A percentile compares a stretch with the other conserved stretches of the same genome.
Conservation (phyloP, 139 green algal genomes). For the Chlorella sp. region DNA sequence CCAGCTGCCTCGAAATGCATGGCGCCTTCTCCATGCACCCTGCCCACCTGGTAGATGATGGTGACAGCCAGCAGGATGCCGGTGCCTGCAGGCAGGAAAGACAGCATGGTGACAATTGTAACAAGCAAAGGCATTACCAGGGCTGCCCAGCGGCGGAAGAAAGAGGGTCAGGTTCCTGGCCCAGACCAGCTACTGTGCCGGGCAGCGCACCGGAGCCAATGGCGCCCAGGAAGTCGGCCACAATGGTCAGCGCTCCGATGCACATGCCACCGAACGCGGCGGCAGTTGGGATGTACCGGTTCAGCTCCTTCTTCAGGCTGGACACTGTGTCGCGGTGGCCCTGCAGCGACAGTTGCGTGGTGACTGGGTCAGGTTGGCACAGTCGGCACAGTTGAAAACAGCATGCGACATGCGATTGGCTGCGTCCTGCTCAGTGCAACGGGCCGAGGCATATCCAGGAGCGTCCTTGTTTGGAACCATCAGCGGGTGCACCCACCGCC, state of each 20-base stretch:
- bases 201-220: constrained; percentile 58
- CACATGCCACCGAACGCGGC: constrained; percentile 99
- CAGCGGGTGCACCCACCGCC: constrained; percentile 48
- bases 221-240: constrained; percentile 98
- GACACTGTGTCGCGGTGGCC: constrained; percentile 76
- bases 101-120: too few species aligned
- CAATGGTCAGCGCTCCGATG: constrained; percentile 98
- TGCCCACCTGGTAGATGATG: constrained; percentile 93
- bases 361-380: background rate
- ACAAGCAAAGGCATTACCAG: too few species aligned
- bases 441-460: too few species aligned
- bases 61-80: constrained; percentile 98
- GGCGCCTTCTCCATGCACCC: too few species aligned
- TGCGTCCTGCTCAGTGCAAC: too few species aligned
- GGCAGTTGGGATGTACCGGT: constrained; percentile 94
- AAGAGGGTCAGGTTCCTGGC: too few species aligned
- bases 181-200: too few species aligned
- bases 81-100: constrained; percentile 71
- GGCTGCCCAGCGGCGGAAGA: too few species aligned
- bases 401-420: too few species aligned
- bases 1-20: too few species aligned
- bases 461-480: too few species aligned
- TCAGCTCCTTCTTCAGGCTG: constrained; percentile 96
- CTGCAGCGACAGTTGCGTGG: constrained; percentile 23
- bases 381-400: background rate